phyloP scores from a whole-genome alignment of 495 filamentous ascomycete genomes.

The Hypoxylon cercidicola region DNA sequence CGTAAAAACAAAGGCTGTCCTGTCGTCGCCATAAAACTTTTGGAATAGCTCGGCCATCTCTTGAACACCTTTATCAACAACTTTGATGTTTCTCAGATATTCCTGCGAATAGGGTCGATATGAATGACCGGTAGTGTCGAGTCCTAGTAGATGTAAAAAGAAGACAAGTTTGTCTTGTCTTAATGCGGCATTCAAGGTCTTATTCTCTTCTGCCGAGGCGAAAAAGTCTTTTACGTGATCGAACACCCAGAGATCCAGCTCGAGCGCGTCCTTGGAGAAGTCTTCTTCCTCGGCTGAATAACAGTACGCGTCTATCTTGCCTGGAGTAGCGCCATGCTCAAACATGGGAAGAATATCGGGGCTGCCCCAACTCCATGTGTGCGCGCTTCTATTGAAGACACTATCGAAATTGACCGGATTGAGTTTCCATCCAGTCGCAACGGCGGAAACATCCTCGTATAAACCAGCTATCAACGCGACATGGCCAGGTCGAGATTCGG shows the following conservation, averaged over 20 bases:
- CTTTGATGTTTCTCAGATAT: constrained; percentile 92
- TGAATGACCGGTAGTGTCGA: constrained; percentile 92
- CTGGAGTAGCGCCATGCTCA: constrained; percentile 88
- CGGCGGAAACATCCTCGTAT: constrained; percentile 98
- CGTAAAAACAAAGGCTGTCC: constrained; percentile 96
- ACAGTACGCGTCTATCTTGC: constrained; percentile 82
- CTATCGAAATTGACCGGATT: constrained; percentile 99
- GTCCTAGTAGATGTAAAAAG: constrained; percentile 94
- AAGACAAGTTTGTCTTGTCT: constrained; percentile 90
- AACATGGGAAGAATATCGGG: constrained; percentile 99
- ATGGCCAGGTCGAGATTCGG: constrained; percentile 96
- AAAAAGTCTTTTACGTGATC: constrained; percentile 91
- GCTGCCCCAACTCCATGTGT: constrained; percentile 99
- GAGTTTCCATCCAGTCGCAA: constrained; percentile 97
- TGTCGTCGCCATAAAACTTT: constrained; percentile 89
- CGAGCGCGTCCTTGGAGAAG: constrained; percentile 80
- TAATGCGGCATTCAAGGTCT: constrained; percentile 77
- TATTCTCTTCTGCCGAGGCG: constrained; percentile 76
- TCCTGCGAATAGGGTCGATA: constrained; percentile 94
- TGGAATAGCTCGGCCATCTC: constrained; percentile 84
- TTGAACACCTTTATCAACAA: constrained; percentile 89
- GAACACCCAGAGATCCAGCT: constrained; percentile 95
- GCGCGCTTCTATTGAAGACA: constrained; percentile 94
- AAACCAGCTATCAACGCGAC: constrained; percentile 97
- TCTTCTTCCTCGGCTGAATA: constrained; percentile 91